Base-by-base conservation (phyloP, 306 rosid genomes). In the Vigna radiata region DNA sequence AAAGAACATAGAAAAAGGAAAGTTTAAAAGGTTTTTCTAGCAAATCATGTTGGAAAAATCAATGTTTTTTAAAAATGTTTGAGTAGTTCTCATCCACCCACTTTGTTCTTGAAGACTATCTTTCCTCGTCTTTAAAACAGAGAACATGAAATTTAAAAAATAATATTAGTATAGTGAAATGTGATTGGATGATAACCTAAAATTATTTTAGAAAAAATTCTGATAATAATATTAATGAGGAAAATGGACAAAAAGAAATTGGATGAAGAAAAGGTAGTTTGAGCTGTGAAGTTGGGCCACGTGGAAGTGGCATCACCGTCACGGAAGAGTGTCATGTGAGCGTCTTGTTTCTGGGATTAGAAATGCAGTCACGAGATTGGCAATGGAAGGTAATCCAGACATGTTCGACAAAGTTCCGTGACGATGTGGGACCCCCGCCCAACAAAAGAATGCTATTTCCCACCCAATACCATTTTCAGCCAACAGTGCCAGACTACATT, bases 391-490 rank as follows among this genome's bases (percentile, higher is more conserved):
- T 68, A 61, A 58, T 19, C 47, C 43, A 47, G 16, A 71, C 61
- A 46, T 17, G 2, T 62, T 43, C 11, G 65, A 81, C 78, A 70
- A 82, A 21, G n/a, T 77, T 82, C 82, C 83, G 86, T 82, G 86
- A 82, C 76, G 13, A 48, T 66, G 79, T 82, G 83, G 86, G 63
- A 82, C 83, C 82, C 17, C 17, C 14, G 56, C 39, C 60, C 29
- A 21, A 33, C 58, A 43, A 63, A 53, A 77, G 4, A 43, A 27
- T 76, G 61, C 10, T 69, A 49, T 31, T 61, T 61, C 15, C 64
- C 73, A 56, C 3, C 62, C 23, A 68, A 68, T 23, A 25, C 18
- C 11, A 11, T 25, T 16, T 7, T 17, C 56, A 50, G 21, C 23
- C 19, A 49, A 41, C 2, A 7, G 44, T 1, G 54, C 0, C 8